phyloP scores from a whole-genome alignment of 805 yeast genomes.

The Candida silvicultrix region DNA sequence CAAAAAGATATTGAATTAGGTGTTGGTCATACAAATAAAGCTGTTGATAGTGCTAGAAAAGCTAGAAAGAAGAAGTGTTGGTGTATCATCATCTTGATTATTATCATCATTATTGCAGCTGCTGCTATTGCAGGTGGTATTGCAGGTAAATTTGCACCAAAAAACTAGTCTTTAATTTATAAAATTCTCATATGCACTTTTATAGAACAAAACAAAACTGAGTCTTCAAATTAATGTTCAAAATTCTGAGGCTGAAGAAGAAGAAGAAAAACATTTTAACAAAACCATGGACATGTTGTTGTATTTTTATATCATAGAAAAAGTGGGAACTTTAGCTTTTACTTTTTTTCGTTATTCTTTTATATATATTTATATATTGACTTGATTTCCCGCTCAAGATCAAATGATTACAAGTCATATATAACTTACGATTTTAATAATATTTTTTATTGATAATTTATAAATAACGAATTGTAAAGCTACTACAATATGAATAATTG shows the following conservation, averaged over 20 bases:
- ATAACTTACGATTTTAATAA: not conserved
- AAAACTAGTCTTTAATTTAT: too few species aligned
- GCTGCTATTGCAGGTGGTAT: conserved; percentile 7
- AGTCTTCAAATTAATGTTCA: too few species aligned
- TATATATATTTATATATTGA: too few species aligned
- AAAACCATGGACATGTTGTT: not conserved
- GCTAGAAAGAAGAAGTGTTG: conserved; percentile 90
- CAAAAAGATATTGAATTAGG: conserved; percentile 92
- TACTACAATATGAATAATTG: not conserved
- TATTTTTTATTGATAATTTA: not conserved
- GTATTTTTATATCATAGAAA: not conserved
- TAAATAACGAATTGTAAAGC: too few species aligned
- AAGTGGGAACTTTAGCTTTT: not conserved
- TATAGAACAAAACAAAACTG: too few species aligned
- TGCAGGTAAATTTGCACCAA: conserved; percentile 3
- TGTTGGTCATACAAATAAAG: conserved; percentile 88
- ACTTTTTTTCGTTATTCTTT: too few species aligned
- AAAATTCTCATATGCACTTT: too few species aligned
- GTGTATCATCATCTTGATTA: conserved; percentile 65
- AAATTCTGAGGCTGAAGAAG: too few species aligned
- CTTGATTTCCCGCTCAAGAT: not conserved
- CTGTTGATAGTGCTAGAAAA: conserved; percentile 79
- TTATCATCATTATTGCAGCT: conserved; percentile 57
- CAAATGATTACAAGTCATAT: not conserved
- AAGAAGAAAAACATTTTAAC: not conserved